These are phyloP conservation scores for Sporothrix sp. DNA, from an alignment of 2,329 filamentous ascomycete species.

Conservation along the genomic window DNA sequence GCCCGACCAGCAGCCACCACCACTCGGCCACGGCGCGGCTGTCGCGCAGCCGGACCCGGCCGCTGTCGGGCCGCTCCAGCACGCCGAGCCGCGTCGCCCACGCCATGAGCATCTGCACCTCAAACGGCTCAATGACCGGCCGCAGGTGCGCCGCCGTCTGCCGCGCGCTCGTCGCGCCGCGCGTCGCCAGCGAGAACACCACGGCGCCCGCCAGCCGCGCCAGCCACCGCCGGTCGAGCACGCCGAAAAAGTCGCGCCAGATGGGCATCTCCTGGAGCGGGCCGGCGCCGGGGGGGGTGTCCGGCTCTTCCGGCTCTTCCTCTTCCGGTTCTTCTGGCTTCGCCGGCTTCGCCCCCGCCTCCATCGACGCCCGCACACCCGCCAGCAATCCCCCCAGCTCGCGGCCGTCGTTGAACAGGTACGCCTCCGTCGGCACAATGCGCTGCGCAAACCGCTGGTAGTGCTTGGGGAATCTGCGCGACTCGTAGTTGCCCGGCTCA, in stretches of 20 bases:
- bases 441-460: constrained; percentile 56
- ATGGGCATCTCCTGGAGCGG: constrained; percentile 49
- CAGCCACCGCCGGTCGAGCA: constrained; percentile 52
- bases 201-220: constrained; percentile 52
- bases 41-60: constrained; percentile 18
- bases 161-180: constrained; percentile 45
- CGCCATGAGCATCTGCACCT: constrained; percentile 46
- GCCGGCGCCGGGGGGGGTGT: constrained; percentile 36
- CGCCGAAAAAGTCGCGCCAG: constrained; percentile 62
- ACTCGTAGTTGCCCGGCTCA: constrained; percentile 61
- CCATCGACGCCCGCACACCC: background rate
- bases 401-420: constrained; percentile 35
- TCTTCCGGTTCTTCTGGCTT: too few species aligned
- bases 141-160: constrained; percentile 47
- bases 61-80: constrained; percentile 26
- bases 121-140: constrained; percentile 52
- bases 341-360: background rate
- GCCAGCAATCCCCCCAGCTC: constrained; percentile 1
- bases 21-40: constrained; percentile 47
- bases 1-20: constrained; percentile 56
- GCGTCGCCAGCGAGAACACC: constrained; percentile 51
- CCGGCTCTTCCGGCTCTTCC: too few species aligned
- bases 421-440: constrained; percentile 47
- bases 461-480: constrained; percentile 55
- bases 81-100: constrained; percentile 50